Percentiles rank a stretch among this genome's conserved stretches.
Evolutionary conservation across 805 yeast genomes (phyloP).

Genomic region (Suhomyces sp.): DNA sequence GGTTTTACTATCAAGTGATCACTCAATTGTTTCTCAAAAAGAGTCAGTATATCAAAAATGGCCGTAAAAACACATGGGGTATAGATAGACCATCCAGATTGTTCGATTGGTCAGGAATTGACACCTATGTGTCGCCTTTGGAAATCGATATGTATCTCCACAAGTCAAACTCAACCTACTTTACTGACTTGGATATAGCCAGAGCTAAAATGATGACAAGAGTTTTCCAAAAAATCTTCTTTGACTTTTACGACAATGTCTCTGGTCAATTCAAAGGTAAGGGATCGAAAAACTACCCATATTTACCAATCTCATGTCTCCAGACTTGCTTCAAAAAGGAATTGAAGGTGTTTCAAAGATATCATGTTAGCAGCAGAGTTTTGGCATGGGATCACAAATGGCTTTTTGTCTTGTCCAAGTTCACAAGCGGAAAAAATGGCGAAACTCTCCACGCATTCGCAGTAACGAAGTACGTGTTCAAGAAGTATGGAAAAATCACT

Average conservation of each 20-base stretch:
- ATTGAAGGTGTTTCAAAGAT: conserved; percentile 62
- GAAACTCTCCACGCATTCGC: conserved; percentile 52
- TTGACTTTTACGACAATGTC: conserved; percentile 40
- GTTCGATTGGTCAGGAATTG: conserved; percentile 44
- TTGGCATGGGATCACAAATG: conserved; percentile 87
- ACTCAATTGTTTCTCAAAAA: conserved; percentile 41
- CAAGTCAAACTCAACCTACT: conserved; percentile 84
- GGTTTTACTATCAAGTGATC: conserved; percentile 53
- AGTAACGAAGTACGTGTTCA: conserved; percentile 77
- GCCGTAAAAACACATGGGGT: conserved; percentile 32
- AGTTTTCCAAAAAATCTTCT: conserved; percentile 56
- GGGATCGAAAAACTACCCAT: conserved; percentile 45
- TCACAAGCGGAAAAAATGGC: conserved; percentile 37
- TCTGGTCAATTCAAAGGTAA: conserved; percentile 28
- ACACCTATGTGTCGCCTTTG: conserved; percentile 64
- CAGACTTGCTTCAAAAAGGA: conserved; percentile 68
- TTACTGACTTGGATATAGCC: conserved; percentile 74
- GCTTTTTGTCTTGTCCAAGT: conserved; percentile 69
- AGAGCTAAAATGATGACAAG: conserved; percentile 61
- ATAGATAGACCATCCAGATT: conserved; percentile 22
- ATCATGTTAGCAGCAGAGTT: conserved; percentile 54
- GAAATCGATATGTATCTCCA: conserved; percentile 88
- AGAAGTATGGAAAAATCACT: conserved; percentile 68
- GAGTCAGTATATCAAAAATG: conserved; percentile 15
- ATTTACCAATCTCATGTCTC: conserved; percentile 75